Evolutionary conservation across 495 filamentous ascomycete genomes (phyloP), one percentile per base, ranked within the genome.

Genomic region (Aspergillus carlsbadensis): DNA sequence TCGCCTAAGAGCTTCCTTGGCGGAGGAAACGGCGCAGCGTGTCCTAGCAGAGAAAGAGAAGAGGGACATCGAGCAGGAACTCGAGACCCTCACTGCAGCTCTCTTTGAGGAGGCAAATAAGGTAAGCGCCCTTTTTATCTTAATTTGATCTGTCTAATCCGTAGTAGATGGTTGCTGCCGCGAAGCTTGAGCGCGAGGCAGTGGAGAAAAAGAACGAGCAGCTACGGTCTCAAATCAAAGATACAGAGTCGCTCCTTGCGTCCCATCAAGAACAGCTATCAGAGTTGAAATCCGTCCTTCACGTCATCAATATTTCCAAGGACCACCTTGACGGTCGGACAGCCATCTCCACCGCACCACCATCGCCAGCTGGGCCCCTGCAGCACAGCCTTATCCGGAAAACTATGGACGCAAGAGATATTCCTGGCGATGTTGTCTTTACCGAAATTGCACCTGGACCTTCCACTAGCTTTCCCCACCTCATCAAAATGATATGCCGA

Each of bases 101-200:
- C 78, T 98, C 15, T 98, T 98, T 58, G 91, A 96, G 68, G 93
- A 98, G 78, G 94, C 94, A 31, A 96, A 98, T 68, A 83, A 82
- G 79, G 87, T 89, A 70, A 33, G 22, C 46, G 46, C n/a, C 39
- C 40, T 21, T 22, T 31, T 39, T 15, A 21, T 26, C 37, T 10
- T 8, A 17, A 17, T 1, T 8, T 42, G 15, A 22, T 8, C n/a
- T 52, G 34, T n/a, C 72, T 81, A 57, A 80, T 6, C 45, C 6
- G 42, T 26, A 33, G 20, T 14, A 91, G 82, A 97, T 98, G 94
- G 94, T 98, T 51, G 88, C 92, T 47, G 87, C 86, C 18, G 81
- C 82, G 10, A 82, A 85, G 58, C 84, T 80, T 58, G 87, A 93
- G 59, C 83, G 86, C 18, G 91, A 95, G 62, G 78, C 78, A 34